Base-by-base conservation (phyloP, 1,139 yeast genomes). In the Debaryomycetaceae sp. region DNA sequence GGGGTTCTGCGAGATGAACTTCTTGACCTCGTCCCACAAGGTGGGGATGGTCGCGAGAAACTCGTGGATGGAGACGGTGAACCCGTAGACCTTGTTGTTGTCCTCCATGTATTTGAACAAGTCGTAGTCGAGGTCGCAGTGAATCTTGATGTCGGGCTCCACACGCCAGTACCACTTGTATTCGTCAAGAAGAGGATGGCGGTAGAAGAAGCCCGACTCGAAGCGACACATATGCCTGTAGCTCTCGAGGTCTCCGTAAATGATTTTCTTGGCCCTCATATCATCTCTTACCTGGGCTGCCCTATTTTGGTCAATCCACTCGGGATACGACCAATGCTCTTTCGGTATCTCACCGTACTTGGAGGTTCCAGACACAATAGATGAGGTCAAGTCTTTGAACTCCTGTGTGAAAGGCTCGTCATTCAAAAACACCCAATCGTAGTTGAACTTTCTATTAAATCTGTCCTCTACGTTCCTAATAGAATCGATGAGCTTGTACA, bases 341-440 rank as follows among this genome's bases (percentile, higher is more conserved):
- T 68, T 57, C 2, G 86, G 86, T 40, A 86, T 81, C 23, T 61
- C 42, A 2, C 86, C 91, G 57, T 79, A 86, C 54, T 75, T 70
- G 34, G 82, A 79, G n/a, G 66, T 68, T 7, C 93, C 93, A 9
- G 83, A 72, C 6, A 80, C 79, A 29, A 81, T 59, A 11, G 73
- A 66, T 1, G 68, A 45, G 7, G 83, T 72, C 46, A 69, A 64
- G 27, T 66, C 65, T 53, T 73, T 77, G 63, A 85, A 84, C 41
- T 83, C 83, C 9, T 75, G 74, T 24, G 75, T 62, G 58, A 84
- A 83, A 20, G 69, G 76, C 50, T 76, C 84, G 52, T 85, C 84
- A 63, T 85, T 85, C 48, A 86, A 69, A 58, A 87, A 87, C 9
- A 86, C 86, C 95, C 95, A 87, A 60, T 86, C 93, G 60, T 87